Base-by-base conservation (phyloP, 306 rosid species). In the Inga leiocalycina region DNA sequence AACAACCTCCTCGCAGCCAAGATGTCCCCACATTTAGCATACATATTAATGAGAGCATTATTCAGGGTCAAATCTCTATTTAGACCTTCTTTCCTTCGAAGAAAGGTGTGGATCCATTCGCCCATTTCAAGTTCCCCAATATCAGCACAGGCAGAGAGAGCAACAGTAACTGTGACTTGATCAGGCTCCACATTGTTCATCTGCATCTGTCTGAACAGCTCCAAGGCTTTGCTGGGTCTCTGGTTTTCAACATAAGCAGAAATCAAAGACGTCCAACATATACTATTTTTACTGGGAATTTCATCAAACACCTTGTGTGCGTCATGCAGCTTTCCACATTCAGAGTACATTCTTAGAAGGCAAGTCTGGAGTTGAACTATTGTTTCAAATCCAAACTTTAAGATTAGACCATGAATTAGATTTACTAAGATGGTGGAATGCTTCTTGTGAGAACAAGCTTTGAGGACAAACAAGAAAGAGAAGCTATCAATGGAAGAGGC, bases 1-100 rank as follows among this genome's bases (percentile, higher is more conserved):
- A 92, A 92, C 89, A 87, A 84, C 73, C 85, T 79, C 87, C 87
- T 86, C 4, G 93, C 89, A 68, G 69, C 62, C 45, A 10, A 37
- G 34, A 79, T 79, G 41, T 70, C 83, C 45, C 83, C 62, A 15
- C 82, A 69, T 49, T 79, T 68, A 52, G 67, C 82, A 78, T 90
- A 90, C 96, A 92, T 90, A 71, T 92, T 86, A 48, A 90, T 70
- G 24, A 92, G 83, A 76, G 93, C 90, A 70, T 92, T 92, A 49
- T 32, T 88, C 79, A 92, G 75, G 74, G 87, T 79, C 83, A 86
- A 77, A 83, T 92, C 93, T 34, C 4, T 71, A 14, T 74, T 64
- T 20, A 87, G 34, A 56, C 76, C 74, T 1, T 79, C 45, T 52
- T 83, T 86, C 39, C 67, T 17, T 32, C 27, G 51, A 65, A 90